Evolutionary conservation across 371 early-diverging fungal genomes (phyloP).

Genomic region (Dinochytrium kinnereticum): DNA sequence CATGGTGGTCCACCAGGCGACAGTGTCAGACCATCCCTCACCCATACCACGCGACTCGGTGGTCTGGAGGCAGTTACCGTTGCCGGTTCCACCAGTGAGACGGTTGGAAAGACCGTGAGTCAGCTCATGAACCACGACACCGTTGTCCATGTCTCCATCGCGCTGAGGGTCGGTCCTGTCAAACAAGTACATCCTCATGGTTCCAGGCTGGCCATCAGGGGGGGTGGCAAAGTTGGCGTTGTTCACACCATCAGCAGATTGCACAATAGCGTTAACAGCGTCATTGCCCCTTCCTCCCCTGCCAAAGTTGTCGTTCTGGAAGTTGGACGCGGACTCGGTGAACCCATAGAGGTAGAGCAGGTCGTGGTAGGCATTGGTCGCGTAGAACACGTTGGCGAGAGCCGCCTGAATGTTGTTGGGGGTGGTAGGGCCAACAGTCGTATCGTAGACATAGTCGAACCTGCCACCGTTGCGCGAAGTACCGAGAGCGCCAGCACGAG

Average conservation of each 20-base stretch:
- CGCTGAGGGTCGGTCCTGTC: conserved; percentile 11
- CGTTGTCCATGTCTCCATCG: conserved; percentile 15
- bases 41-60: conserved; percentile 44
- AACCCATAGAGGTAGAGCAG: conserved; percentile 52
- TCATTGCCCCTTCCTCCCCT: conserved; percentile 62
- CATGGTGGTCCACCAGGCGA: conserved; percentile 24
- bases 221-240: conserved; percentile 54
- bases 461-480: not conserved
- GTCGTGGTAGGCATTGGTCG: conserved; percentile 45
- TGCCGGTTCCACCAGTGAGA: conserved; percentile 49
- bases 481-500: not conserved
- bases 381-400: conserved; percentile 11
- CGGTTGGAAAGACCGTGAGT: conserved; percentile 54
- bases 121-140: conserved; percentile 51
- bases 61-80: conserved; percentile 38
- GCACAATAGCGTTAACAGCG: conserved; percentile 65
- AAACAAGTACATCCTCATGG: conserved; percentile 48
- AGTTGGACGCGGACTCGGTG: conserved; percentile 56
- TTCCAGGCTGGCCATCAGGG: conserved; percentile 45
- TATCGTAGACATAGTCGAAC: conserved; percentile 22
- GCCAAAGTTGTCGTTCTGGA: conserved; percentile 51
- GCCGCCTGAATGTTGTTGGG: conserved; percentile 6
- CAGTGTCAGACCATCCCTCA: conserved; percentile 48
- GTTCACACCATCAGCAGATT: conserved; percentile 35
- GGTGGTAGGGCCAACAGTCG: conserved; percentile 9